Evolutionary conservation across 306 rosid genomes (phyloP), one percentile per base, ranked within the genome.

Genomic region (Mucuna pruriens): DNA sequence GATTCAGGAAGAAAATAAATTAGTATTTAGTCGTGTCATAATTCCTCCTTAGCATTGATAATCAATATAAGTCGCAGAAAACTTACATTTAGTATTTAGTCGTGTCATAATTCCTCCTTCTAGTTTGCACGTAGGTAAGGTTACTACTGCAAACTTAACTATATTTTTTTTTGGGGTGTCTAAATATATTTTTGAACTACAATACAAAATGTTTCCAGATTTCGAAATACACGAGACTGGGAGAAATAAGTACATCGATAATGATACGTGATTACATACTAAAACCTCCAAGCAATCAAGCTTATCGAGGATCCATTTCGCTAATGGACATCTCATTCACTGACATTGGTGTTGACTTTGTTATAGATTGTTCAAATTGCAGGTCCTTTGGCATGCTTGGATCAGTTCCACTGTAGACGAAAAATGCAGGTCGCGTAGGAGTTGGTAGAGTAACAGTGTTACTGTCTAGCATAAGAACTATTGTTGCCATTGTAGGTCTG

Each of bases 401-500:
- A 67, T 75, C 72, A 22, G 85, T 77, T 81, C 73, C 63, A 60
- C 74, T 39, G 3, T 61, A 42, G 17, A 76, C 0, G 38, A 55
- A 77, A 82, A 45, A 65, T 26, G 85, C 84, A 55, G 86, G 86
- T n/a, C 29, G 55, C 22, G 20, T 42, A 36, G 88, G 88, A 13
- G 68, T 9, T 65, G 78, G 70, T 9, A 85, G 68, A 45, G 71
- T 76, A 49, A 72, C 10, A 1, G 85, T 45, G 33, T 38, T 33
- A 48, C 81, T 71, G 1, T 55, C 75, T 3, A 86, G 87, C 89
- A 83, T 80, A 1, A 69, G 65, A 71, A 70, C 74, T 67, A 83
- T 76, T 23, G 54, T 4, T 15, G 87, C 74, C 87, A 86, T 86
- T 20, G 89, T 61, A 2, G 89, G 89, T 15, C 89, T 83, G 11